Base-by-base conservation (phyloP, 257 asterid genomes). In the Nicotiana benthamiana region DNA sequence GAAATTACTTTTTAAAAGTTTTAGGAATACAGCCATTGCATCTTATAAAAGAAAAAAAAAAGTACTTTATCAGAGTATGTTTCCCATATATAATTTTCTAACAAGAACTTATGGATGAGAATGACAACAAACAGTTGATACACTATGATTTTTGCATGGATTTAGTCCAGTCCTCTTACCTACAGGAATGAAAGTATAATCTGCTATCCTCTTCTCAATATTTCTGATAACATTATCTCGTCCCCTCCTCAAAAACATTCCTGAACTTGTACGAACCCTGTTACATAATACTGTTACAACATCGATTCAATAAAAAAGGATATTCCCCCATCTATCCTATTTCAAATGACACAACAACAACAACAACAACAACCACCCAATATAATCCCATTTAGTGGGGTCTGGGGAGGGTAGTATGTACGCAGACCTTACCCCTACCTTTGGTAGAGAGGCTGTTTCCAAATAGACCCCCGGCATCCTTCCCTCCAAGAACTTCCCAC, bases 191-290 rank as follows among this genome's bases (percentile, higher is more conserved):
- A 86, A 87, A n/a, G 97, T 82, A 84, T 40, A 91, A 74, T 91
- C 93, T 11, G 98, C 94, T 81, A 94, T 92, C 78, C 97, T 83
- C 81, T 90, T 90, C 85, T 92, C 98, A 54, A 92, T 91, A 43
- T 84, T 87, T 79, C 85, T 80, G 70, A 92, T 83, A 53, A 92
- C 82, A 87, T 85, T 87, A 84, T 92, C 97, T 59, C 87, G 82
- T 27, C 94, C 96, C 83, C 95, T 90, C 78, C 83, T 84, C 80
- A 94, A 84, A 84, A 90, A 92, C 89, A 84, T 90, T 65, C 96
- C 97, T 17, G 92, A 89, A 81, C 94, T 95, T 75, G 98, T 95
- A 20, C 99, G 99, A 56, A 89, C 97, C 92, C 98, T 95, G 85
- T 46, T 82, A 88, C 24, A 78, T 52, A 34, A 78, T n/a, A 74